Evolutionary conservation across 257 asterid genomes (phyloP).

Genomic region (Solanum gracilifrons): DNA sequence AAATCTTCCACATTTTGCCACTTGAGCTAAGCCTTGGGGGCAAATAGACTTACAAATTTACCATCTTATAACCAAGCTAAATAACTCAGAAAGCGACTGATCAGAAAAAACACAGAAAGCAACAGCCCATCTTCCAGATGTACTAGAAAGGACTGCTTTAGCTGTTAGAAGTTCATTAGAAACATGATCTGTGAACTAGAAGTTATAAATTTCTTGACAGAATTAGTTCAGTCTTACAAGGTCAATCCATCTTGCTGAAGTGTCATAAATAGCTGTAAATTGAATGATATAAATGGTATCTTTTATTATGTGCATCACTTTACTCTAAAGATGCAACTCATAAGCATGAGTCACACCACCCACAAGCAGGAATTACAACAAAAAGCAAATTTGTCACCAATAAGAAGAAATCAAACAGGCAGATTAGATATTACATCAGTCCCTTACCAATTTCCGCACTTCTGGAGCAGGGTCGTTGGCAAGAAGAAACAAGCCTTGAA

Average conservation of each 20-base stretch:
- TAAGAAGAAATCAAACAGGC: not conserved
- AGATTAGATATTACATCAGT: not conserved
- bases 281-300: not conserved
- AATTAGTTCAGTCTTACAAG: not conserved
- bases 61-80: not conserved
- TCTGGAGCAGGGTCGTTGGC: conserved; percentile 76
- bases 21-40: not conserved
- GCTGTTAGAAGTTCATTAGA: not conserved
- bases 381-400: not conserved
- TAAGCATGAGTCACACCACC: not conserved
- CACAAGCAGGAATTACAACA: not conserved
- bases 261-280: not conserved
- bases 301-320: not conserved
- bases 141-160: not conserved
- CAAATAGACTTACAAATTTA: not conserved
- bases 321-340: not conserved
- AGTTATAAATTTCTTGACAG: not conserved
- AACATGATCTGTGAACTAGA: not conserved
- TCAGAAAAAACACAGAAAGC: not conserved
- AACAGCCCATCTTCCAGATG: not conserved
- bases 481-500: conserved; percentile 87
- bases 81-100: not conserved
- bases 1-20: not conserved
- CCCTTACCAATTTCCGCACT: conserved; percentile 87
- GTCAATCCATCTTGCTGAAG: not conserved